A percentile compares a stretch with the other conserved stretches of the same genome.
These are phyloP conservation scores for Trametopsis cervina DNA, from an alignment of 768 basidiomycete species.

Conservation along the genomic window DNA sequence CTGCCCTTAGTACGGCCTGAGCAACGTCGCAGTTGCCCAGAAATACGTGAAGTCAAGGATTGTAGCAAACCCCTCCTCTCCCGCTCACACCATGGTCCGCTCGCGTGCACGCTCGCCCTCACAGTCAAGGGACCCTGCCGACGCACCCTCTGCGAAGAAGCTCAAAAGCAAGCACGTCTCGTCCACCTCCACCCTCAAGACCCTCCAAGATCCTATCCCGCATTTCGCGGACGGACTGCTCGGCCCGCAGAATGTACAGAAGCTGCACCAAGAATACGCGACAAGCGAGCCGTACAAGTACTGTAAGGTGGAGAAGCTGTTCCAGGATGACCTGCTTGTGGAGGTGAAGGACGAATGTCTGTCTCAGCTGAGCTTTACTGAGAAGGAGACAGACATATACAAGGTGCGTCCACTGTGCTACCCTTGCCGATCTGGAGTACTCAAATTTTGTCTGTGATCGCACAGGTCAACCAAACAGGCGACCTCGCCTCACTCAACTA, in stretches of 20 bases:
- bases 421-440: no score
- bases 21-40: no score
- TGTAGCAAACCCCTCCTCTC: no score
- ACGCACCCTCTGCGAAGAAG: conserved; percentile 31
- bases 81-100: conserved; percentile 26
- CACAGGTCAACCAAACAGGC: conserved; percentile 91
- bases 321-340: conserved; percentile 75
- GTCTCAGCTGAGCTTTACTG: conserved; percentile 70
- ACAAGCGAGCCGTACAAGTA: conserved; percentile 73
- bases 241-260: conserved; percentile 45
- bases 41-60: no score
- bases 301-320: conserved; percentile 71
- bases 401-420: conserved; percentile 56
- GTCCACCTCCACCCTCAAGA: conserved; percentile 11
- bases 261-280: conserved; percentile 49
- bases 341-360: conserved; percentile 82
- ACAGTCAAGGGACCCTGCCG: conserved; percentile 25
- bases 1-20: no score
- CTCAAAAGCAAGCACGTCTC: conserved; percentile 32
- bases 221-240: conserved; percentile 52
- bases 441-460: no score
- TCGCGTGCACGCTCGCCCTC: conserved; percentile 42
- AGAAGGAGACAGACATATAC: conserved; percentile 99
- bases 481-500: conserved; percentile 92
- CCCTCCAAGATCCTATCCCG: conserved; percentile 21